Evolutionary conservation across 768 basidiomycete species (phyloP), one percentile per base, ranked within the genome.

Genomic region (Lyophyllum decastes): DNA sequence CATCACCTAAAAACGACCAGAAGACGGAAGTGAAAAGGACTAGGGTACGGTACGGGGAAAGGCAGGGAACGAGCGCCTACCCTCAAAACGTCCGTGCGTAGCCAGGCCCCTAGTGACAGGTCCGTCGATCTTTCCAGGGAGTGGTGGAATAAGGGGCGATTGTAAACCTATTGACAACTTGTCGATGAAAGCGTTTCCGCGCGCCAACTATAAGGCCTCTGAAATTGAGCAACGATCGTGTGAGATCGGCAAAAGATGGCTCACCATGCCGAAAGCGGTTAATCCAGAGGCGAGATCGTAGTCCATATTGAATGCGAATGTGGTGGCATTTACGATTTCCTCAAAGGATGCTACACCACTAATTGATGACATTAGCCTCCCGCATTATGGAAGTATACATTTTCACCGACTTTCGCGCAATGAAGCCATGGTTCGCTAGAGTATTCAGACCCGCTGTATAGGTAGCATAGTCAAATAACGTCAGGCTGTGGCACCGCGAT

Each of bases 371-470:
- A 17, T 41, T 10, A 19, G n/a, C 16, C 7, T 41, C 11, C 19
- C 4, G n/a, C 5, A 10, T 41, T 7, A 41, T 10, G 40, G n/a
- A 5, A n/a, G 2, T 4, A 38, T 17, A 17, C 16, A 12, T 12
- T 19, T 14, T 7, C n/a, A 49, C 58, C 45, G 19, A 62, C 61
- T 62, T 62, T 35, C 57, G 61, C 16, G 61, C 54, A 48, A 62
- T 26, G 44, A 56, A 62, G 8, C 61, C 61, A 54, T 62, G 61
- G 41, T 62, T 62, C 11, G 61, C 61, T 38, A 62, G 38, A 1
- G 61, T 62, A 21, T 62, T 62, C n/a, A 59, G 48, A 50, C 61
- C 61, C 41, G 61, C 61, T 62, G 25, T 16, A 19, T 19, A n/a
- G n/a, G n/a, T n/a, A 11, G 40, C 30, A 12, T 38, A 38, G 17